A percentile compares a stretch with the other conserved stretches of the same genome.
Conservation (phyloP, 331 rosid species). For the Prunus yedoensis region DNA sequence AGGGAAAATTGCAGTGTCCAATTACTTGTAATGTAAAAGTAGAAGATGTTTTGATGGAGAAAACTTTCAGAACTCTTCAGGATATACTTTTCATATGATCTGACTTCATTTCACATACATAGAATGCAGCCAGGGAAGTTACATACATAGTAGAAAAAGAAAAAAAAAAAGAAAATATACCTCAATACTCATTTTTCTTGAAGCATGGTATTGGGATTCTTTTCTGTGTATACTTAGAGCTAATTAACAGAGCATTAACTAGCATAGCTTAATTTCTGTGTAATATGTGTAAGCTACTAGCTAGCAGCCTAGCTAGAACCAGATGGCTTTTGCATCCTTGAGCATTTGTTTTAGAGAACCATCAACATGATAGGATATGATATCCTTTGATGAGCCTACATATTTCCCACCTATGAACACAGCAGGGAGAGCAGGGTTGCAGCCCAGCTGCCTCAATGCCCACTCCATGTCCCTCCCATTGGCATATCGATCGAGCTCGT, state of each 20-base stretch:
- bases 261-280: constrained; percentile 10
- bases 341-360: constrained; percentile 93
- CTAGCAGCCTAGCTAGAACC: constrained; percentile 54
- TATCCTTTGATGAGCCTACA: constrained; percentile 86
- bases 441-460: constrained; percentile 76
- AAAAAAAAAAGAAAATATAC: background rate
- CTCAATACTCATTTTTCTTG: constrained; percentile 22
- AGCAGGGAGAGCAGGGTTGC: constrained; percentile 92
- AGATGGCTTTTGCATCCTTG: constrained; percentile 89
- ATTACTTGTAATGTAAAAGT: background rate
- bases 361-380: constrained; percentile 89
- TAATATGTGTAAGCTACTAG: background rate
- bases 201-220: constrained; percentile 19
- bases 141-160: constrained; percentile 9
- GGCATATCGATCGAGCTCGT: constrained; percentile 76
- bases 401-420: constrained; percentile 89
- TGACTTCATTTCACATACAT: constrained; percentile 14
- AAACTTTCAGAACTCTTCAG: background rate
- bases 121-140: constrained; percentile 12
- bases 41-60: constrained; percentile 2
- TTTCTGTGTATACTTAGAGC: constrained; percentile 16
- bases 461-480: constrained; percentile 86
- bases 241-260: constrained; percentile 10
- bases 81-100: constrained; percentile 7
- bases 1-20: background rate